These are phyloP conservation scores for Erodium texanum DNA, from an alignment of 441 rosid genomes.

Conservation along the genomic window DNA sequence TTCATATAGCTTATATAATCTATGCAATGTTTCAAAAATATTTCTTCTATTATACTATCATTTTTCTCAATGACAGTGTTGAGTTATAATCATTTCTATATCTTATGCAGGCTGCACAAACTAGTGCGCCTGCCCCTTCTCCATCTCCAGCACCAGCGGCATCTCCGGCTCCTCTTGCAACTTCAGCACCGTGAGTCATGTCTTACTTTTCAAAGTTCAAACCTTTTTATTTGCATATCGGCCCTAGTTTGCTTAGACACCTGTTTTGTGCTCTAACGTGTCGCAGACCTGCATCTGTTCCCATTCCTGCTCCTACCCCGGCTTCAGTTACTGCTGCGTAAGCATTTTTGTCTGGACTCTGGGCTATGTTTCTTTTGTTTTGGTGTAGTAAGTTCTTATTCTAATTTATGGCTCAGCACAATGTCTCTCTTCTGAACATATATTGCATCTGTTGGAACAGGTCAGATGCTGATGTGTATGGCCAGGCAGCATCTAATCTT, in stretches of 20 bases:
- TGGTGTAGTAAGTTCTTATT: constrained; percentile 6
- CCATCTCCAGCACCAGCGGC: constrained; percentile 32
- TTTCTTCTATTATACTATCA: constrained; percentile 4
- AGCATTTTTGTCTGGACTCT: constrained; percentile 13
- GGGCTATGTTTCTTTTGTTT: too few relatives aligned
- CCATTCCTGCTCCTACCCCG: constrained; percentile 18
- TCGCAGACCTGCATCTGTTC: constrained; percentile 30
- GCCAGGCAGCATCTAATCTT: constrained; percentile 79
- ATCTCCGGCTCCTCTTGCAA: constrained; percentile 17
- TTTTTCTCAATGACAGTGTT: not conserved
- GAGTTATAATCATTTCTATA: not conserved
- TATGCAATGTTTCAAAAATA: not conserved
- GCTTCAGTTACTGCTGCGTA: constrained; percentile 22
- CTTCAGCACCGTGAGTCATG: constrained; percentile 26
- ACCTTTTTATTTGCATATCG: not conserved
- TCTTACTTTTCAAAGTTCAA: constrained; percentile 1
- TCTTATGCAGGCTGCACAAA: constrained; percentile 33
- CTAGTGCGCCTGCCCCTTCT: constrained; percentile 30
- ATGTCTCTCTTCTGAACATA: not conserved
- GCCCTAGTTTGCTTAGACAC: not conserved
- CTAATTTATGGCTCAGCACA: not conserved
- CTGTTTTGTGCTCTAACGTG: not conserved
- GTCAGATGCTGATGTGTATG: constrained; percentile 49
- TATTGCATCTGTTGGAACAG: constrained; percentile 29
- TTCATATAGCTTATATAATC: too few relatives aligned